A percentile compares a stretch with the other conserved stretches of the same genome.
Evolutionary conservation across 2,329 filamentous ascomycete species (phyloP).

Genomic region (Fusarium tupiense): DNA sequence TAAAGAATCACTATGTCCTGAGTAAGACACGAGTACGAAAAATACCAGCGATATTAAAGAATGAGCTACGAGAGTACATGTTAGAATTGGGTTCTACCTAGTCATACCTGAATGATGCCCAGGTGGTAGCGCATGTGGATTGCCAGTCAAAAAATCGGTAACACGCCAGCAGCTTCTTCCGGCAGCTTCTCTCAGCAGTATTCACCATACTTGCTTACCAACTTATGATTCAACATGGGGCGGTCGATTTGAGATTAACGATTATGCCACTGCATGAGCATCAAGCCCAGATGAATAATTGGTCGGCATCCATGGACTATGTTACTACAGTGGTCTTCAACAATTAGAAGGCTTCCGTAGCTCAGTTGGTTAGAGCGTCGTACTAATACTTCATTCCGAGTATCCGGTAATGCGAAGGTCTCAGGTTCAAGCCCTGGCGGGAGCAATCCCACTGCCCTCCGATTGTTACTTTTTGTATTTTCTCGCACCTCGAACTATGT

Average conservation of each 20-base stretch:
- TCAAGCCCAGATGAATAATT: background rate
- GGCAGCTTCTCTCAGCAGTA: background rate
- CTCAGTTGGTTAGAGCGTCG: constrained; percentile 49
- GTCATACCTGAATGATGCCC: background rate
- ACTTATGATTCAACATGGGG: background rate
- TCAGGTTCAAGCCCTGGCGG: constrained; percentile 48
- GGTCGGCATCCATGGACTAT: background rate
- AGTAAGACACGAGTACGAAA: background rate
- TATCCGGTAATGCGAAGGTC: constrained; percentile 45
- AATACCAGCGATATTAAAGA: background rate
- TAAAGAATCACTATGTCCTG: background rate
- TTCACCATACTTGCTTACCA: background rate
- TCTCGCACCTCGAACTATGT: background rate
- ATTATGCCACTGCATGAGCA: background rate
- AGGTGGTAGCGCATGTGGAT: background rate
- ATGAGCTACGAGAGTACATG: background rate
- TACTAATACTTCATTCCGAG: constrained; percentile 45
- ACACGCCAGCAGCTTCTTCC: no score
- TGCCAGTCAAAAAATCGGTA: background rate
- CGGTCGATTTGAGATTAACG: background rate
- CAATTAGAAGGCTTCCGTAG: constrained; percentile 45
- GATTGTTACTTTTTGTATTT: constrained; percentile 25
- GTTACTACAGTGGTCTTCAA: rapidly evolving
- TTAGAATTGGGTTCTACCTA: background rate
- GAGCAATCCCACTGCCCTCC: constrained; percentile 41